These are phyloP conservation scores for Scolecobasidium constrictum DNA, from an alignment of 2,329 filamentous ascomycete species.

Conservation along the genomic window DNA sequence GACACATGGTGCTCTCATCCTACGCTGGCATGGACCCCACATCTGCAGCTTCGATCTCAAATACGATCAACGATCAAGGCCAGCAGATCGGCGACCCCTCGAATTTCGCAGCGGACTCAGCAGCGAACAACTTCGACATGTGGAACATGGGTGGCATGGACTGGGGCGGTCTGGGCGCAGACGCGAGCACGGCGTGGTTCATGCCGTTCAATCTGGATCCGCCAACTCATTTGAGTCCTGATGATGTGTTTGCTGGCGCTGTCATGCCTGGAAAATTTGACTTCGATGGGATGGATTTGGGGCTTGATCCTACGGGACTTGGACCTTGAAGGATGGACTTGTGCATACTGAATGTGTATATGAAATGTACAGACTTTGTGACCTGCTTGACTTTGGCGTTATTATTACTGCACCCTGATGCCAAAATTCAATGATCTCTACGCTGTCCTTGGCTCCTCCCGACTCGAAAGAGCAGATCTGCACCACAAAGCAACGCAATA, in stretches of 20 bases:
- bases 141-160: constrained; percentile 6
- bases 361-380: no score
- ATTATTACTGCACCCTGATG: no score
- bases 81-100: neutral
- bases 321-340: neutral
- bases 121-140: neutral
- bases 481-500: no score
- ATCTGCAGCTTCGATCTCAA: constrained; percentile 19
- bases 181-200: constrained; percentile 65
- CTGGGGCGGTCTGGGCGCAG: constrained; percentile 18
- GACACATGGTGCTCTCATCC: constrained; percentile 65
- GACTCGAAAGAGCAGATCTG: no score
- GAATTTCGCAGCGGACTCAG: constrained; percentile 12
- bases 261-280: constrained; percentile 1
- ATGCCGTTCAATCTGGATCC: constrained; percentile 88
- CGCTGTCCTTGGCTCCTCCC: no score
- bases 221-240: constrained; percentile 43
- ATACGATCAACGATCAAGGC: constrained; percentile 6
- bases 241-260: constrained; percentile 18
- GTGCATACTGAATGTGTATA: no score
- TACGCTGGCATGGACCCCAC: constrained; percentile 47
- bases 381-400: no score
- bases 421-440: no score
- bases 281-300: neutral
- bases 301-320: no score